These are phyloP conservation scores for Tuber borchii DNA, from an alignment of 495 filamentous ascomycete species.

Conservation along the genomic window DNA sequence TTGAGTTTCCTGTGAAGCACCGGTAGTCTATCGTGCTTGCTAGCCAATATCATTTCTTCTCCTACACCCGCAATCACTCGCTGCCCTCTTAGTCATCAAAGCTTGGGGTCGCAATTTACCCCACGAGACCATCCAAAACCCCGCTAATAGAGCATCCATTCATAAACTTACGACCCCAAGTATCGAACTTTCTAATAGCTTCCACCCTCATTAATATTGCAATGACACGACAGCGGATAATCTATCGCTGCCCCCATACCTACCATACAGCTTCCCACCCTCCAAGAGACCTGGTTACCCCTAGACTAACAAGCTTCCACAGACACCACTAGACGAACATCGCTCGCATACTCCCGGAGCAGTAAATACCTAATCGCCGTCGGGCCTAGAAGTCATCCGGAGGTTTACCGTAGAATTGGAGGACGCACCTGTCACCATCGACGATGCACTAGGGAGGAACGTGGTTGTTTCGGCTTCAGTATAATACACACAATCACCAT, in stretches of 20 bases:
- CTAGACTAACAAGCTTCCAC: constrained; percentile 16
- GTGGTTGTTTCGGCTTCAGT: constrained; percentile 66
- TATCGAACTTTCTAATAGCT: not conserved
- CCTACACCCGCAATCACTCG: not conserved
- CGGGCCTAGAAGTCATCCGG: constrained; percentile 79
- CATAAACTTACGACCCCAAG: not conserved
- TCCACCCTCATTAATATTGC: constrained; percentile 10
- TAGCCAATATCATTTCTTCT: too few species aligned
- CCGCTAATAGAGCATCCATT: not conserved
- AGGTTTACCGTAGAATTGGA: constrained; percentile 84
- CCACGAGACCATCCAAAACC: not conserved
- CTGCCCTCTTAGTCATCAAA: not conserved
- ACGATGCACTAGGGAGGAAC: constrained; percentile 78
- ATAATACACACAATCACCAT: constrained; percentile 11
- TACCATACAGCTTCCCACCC: not conserved
- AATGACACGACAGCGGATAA: constrained; percentile 17
- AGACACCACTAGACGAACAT: constrained; percentile 66
- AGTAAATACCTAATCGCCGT: constrained; percentile 70
- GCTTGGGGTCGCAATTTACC: constrained; percentile 22
- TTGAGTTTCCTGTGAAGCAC: too few species aligned
- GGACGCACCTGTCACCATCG: constrained; percentile 82
- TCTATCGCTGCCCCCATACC: constrained; percentile 33
- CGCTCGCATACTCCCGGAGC: constrained; percentile 61
- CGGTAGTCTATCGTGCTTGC: too few species aligned
- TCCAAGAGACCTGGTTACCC: not conserved